Evolutionary conservation across 1,284 basidiomycete species (phyloP), one percentile per base, ranked within the genome.

Genomic region (Fomitopsis betulina): DNA sequence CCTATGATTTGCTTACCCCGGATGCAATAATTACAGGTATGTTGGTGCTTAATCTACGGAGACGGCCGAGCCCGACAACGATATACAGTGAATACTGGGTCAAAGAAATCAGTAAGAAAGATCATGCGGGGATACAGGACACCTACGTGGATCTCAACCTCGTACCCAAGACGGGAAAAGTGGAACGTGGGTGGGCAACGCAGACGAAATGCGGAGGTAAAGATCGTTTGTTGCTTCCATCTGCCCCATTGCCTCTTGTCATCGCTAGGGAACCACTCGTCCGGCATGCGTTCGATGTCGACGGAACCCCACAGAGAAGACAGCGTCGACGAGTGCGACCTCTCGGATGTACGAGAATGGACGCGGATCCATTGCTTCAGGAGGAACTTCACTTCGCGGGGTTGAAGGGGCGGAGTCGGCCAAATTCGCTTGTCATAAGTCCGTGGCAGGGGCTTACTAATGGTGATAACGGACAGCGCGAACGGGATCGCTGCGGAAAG

Each of bases 401-500:
- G 60, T 6, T 53, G 27, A 17, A 23, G 25, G 1, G 65, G 65
- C 5, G 64, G 64, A 2, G 56, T 49, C 23, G 65, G 65, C 51
- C 60, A 67, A 2, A 64, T 35, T 45, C 13, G 47, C 37, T 54
- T 56, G 21, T 57, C 58, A 7, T 63, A 61, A 6, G 49, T 38
- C 9, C 39, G 40, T 33, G 59, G 62, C 38, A 56, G 55, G 9
- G 58, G 50, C 40, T 62, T 64, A 19, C 61, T 57, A n/a, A 58
- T 39, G 2, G 64, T 67, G n/a, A 55, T 37, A n/a, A 67, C 50
- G 15, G 53, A 60, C 2, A 67, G 49, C 8, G 54, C 51, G 54
- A 64, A 60, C 3, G 66, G 66, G 21, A 67, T 64, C 3, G 57
- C 40, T 1, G 66, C 63, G 30, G 60, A 58, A n/a, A 65, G 52